Percentiles rank a stretch among this genome's conserved stretches.
Conservation (phyloP, 2,329 filamentous ascomycete species). For the Sporothrix schenckii region DNA sequence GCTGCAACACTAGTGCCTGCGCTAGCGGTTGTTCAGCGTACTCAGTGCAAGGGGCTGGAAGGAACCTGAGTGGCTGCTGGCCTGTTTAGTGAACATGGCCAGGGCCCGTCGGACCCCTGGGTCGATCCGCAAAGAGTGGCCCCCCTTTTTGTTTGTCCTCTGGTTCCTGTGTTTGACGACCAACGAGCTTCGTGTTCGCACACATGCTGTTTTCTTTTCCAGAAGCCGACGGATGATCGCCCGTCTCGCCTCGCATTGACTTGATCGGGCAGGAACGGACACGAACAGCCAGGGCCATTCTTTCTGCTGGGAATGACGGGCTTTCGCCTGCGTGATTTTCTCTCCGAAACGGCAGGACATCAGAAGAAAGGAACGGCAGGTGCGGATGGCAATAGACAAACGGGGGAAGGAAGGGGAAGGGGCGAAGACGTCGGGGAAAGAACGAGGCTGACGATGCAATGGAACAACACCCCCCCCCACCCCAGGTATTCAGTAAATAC, state of each 20-base stretch:
- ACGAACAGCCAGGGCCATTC: not conserved
- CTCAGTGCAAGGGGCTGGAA: not conserved
- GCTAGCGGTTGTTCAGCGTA: conserved; percentile 13
- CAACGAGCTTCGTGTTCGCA: not conserved
- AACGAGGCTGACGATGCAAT: not conserved
- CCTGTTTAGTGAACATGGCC: not conserved
- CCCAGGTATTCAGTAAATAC: not conserved
- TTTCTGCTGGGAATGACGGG: not conserved
- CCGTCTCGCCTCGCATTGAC: conserved; percentile 16
- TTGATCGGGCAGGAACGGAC: not conserved
- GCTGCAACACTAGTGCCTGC: conserved; percentile 27
- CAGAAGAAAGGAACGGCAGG: not conserved
- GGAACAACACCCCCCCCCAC: not conserved
- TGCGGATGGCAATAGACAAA: not conserved
- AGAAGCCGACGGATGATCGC: conserved; percentile 20
- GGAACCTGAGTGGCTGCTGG: not conserved
- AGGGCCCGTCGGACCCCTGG: conserved; percentile 4
- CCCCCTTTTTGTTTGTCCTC: conserved; percentile 16
- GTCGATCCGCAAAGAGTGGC: conserved; percentile 24
- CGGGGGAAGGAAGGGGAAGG: not conserved
- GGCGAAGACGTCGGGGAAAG: not conserved
- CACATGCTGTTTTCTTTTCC: not conserved
- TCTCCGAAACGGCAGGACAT: conserved; percentile 10
- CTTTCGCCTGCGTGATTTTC: conserved; percentile 11
- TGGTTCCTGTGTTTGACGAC: not conserved